A percentile compares a stretch with the other conserved stretches of the same genome.
Evolutionary conservation across 2,329 filamentous ascomycete genomes (phyloP).

Genomic region (Akanthomyces muscarius): DNA sequence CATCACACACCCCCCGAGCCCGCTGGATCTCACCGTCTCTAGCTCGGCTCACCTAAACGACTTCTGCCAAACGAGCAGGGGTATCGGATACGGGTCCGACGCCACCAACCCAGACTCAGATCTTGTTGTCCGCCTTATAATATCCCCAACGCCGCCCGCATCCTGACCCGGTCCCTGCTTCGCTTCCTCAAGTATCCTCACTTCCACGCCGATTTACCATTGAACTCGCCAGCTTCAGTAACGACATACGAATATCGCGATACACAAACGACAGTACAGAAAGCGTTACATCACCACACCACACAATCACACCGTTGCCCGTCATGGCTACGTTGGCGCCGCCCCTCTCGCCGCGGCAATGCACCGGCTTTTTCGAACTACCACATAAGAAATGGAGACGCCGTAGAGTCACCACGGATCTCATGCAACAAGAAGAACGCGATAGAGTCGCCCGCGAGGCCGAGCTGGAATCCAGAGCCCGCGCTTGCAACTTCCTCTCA

Average conservation of each 20-base stretch:
- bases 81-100: conserved; percentile 18
- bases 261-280: neutral
- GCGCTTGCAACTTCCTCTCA: conserved; percentile 31
- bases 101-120: conserved; percentile 16
- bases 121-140: conserved; percentile 15
- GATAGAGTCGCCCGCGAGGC: conserved; percentile 27
- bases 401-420: conserved; percentile 14
- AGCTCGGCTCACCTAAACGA: conserved; percentile 4
- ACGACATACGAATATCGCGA: neutral
- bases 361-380: conserved; percentile 23
- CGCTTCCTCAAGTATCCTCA: neutral
- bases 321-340: conserved; percentile 7
- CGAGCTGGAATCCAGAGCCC: conserved; percentile 28
- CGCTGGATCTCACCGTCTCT: conserved; percentile 15
- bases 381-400: conserved; percentile 22
- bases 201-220: neutral
- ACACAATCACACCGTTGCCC: neutral
- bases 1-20: conserved; percentile 4
- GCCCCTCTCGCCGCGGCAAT: conserved; percentile 3
- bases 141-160: conserved; percentile 8
- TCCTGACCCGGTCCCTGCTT: neutral
- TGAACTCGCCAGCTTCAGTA: neutral
- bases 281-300: neutral
- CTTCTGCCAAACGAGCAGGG: conserved; percentile 11
- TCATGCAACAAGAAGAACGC: conserved; percentile 21